Percentiles rank a stretch among this genome's conserved stretches.
Evolutionary conservation across 345 rosid species (phyloP).

Genomic region (Jatropha curcas): DNA sequence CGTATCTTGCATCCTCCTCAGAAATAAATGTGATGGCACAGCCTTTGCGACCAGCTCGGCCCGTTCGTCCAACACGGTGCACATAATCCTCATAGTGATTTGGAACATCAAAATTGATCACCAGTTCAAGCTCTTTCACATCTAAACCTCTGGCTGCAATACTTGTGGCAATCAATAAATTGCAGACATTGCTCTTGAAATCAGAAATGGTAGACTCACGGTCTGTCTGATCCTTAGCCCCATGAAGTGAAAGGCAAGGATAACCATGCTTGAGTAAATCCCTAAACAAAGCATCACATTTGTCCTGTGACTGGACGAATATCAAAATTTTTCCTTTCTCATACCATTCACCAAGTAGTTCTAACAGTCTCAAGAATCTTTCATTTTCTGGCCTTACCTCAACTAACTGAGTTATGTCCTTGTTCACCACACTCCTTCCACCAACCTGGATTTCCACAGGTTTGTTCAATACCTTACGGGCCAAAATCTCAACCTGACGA

Average conservation of each 20-base stretch:
- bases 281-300: constrained; percentile 80
- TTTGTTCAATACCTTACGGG: constrained; percentile 78
- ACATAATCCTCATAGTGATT: constrained; percentile 97
- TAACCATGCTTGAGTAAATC: constrained; percentile 76
- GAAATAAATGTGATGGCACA: constrained; percentile 93
- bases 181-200: constrained; percentile 91
- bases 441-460: constrained; percentile 93
- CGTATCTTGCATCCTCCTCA: constrained; percentile 89
- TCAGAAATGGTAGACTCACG: constrained; percentile 91
- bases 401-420: constrained; percentile 83
- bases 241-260: constrained; percentile 95
- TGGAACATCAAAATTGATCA: constrained; percentile 84
- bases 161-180: constrained; percentile 85
- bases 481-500: constrained; percentile 92
- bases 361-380: constrained; percentile 79
- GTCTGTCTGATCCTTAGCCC: constrained; percentile 95
- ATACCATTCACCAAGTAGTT: constrained; percentile 94
- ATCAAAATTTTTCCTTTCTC: constrained; percentile 89
- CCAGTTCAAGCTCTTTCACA: constrained; percentile 96
- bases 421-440: constrained; percentile 98
- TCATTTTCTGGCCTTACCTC: constrained; percentile 93
- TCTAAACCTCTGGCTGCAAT: constrained; percentile 96
- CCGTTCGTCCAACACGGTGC: constrained; percentile 97
- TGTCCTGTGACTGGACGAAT: constrained; percentile 89
- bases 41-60: constrained; percentile 93